A percentile compares a stretch with the other conserved stretches of the same genome.
These are phyloP conservation scores for Lachnellula suecica DNA, from an alignment of 2,329 filamentous ascomycete species.

Conservation along the genomic window DNA sequence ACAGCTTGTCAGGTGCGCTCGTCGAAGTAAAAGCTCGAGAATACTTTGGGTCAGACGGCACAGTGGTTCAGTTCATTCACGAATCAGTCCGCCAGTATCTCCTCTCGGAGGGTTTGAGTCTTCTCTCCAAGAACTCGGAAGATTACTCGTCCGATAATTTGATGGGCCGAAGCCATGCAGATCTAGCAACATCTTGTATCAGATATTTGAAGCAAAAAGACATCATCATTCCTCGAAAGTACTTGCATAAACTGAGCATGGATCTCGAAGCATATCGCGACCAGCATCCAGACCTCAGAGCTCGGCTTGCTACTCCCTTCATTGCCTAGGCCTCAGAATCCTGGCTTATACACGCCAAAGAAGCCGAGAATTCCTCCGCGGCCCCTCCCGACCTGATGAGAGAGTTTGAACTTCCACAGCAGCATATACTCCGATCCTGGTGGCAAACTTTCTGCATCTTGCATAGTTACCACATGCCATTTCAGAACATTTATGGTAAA, in stretches of 20 bases:
- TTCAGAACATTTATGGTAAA: not conserved
- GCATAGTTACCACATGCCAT: not conserved
- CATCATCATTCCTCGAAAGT: not conserved
- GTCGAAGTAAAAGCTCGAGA: conserved; percentile 11
- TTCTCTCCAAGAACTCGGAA: not conserved
- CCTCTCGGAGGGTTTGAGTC: conserved; percentile 26
- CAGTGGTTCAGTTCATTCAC: conserved; percentile 39
- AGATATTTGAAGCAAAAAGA: conserved; percentile 12
- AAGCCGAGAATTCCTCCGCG: too few species aligned
- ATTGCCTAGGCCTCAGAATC: not conserved
- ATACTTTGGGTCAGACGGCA: too few species aligned
- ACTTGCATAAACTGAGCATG: too few species aligned
- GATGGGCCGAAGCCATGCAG: conserved; percentile 11
- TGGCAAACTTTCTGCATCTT: not conserved
- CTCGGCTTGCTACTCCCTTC: too few species aligned
- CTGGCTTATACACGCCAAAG: not conserved
- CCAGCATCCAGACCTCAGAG: too few species aligned
- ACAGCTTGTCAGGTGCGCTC: conserved; percentile 16
- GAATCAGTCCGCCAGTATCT: conserved; percentile 38
- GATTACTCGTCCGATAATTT: not conserved
- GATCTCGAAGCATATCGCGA: too few species aligned
- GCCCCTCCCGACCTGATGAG: too few species aligned
- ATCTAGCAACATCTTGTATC: conserved; percentile 10
- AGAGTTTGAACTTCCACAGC: not conserved
- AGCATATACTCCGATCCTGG: not conserved